Evolutionary conservation across 345 rosid genomes (phyloP).

Genomic region (Mercurialis annua): DNA sequence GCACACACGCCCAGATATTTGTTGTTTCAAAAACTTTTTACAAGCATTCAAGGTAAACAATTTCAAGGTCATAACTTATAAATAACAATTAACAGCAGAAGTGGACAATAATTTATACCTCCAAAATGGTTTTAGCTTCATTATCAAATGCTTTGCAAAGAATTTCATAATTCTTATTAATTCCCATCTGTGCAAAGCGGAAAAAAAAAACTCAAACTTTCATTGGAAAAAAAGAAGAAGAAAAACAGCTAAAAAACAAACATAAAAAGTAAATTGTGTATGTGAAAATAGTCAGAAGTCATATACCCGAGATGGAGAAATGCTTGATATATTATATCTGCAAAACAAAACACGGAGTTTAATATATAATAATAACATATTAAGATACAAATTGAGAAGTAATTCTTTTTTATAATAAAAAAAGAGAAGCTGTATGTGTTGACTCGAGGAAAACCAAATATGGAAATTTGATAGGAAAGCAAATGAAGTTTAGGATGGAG

Average conservation of each 20-base stretch:
- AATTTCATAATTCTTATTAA: constrained; percentile 64
- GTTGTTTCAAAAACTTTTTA: neutral
- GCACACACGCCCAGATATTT: neutral
- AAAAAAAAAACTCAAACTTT: neutral
- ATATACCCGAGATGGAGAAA: constrained; percentile 78
- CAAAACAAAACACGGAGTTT: constrained; percentile 15
- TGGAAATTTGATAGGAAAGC: neutral
- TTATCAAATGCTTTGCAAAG: constrained; percentile 80
- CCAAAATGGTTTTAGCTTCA: constrained; percentile 59
- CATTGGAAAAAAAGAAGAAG: no score
- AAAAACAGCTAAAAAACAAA: neutral
- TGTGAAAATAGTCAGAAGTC: constrained; percentile 1
- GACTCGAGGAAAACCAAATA: neutral
- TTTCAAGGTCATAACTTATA: neutral
- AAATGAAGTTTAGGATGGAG: neutral
- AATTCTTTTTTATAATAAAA: neutral
- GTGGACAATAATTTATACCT: constrained; percentile 38
- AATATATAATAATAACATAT: neutral
- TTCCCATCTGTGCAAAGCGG: constrained; percentile 38
- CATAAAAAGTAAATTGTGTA: constrained; percentile 9
- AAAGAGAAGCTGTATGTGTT: neutral
- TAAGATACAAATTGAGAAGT: no score
- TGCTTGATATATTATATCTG: constrained; percentile 75
- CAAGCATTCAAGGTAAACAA: neutral
- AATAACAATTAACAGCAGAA: neutral